Conservation (phyloP, 495 filamentous ascomycete species). For the Poronia punctata region DNA sequence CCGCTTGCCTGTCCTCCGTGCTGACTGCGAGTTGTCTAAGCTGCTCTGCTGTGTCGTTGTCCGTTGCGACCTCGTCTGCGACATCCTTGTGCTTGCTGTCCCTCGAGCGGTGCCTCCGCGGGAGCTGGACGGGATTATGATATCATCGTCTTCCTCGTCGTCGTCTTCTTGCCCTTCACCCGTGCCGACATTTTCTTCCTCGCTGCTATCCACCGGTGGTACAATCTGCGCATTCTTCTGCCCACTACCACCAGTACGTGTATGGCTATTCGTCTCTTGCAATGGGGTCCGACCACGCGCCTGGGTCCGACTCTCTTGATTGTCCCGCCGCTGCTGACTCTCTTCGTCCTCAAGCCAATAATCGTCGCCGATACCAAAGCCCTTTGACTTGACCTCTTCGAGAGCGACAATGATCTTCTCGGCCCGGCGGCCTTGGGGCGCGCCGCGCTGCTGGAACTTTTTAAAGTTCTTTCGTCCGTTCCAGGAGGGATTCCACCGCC, state of each 20-base stretch:
- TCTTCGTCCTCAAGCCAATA: constrained; percentile 60
- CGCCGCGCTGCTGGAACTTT: constrained; percentile 65
- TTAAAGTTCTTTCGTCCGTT: constrained; percentile 98
- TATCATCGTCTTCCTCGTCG: constrained; percentile 14
- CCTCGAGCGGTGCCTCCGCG: constrained; percentile 17
- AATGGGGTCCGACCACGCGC: constrained; percentile 16
- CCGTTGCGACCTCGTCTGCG: constrained; percentile 28
- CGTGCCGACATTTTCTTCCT: constrained; percentile 26
- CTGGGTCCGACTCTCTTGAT: constrained; percentile 21
- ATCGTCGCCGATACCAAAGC: constrained; percentile 77
- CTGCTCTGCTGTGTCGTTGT: constrained; percentile 25
- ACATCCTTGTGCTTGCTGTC: constrained; percentile 22
- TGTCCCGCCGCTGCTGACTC: constrained; percentile 16
- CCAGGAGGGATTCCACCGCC: constrained; percentile 85
- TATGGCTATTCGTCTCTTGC: not conserved
- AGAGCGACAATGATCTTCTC: constrained; percentile 64
- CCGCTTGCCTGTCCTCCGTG: constrained; percentile 30
- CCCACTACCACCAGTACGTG: constrained; percentile 5
- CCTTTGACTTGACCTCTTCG: constrained; percentile 71
- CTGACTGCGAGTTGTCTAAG: constrained; percentile 13
- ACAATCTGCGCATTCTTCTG: constrained; percentile 7
- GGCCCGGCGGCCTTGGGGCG: constrained; percentile 37
- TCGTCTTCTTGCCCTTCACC: constrained; percentile 20
- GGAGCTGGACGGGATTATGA: constrained; percentile 13
- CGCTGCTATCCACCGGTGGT: constrained; percentile 31